phyloP scores from a whole-genome alignment of 2,329 filamentous ascomycete species.

The Dactylellina sp. region DNA sequence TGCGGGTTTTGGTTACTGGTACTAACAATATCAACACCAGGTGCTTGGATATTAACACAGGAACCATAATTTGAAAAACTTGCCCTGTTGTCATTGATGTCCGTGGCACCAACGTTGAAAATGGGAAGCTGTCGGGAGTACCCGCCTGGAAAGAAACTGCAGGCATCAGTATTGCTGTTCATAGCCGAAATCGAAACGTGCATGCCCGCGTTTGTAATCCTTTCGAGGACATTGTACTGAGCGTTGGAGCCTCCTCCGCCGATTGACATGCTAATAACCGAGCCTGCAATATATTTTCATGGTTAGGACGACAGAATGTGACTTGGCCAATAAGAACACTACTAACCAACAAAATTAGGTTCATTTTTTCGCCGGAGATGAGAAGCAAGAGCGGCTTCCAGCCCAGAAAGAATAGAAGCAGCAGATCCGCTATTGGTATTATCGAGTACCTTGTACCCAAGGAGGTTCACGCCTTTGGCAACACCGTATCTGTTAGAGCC shows the following conservation, averaged over 20 bases:
- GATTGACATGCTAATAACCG: slow-evolving; percentile 64
- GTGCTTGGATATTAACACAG: slow-evolving; percentile 63
- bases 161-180: slow-evolving; percentile 41
- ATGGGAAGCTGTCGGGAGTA: slow-evolving; percentile 60
- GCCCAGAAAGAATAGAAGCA: slow-evolving; percentile 24
- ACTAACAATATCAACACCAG: slow-evolving; percentile 65
- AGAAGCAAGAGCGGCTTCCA: slow-evolving; percentile 33
- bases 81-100: slow-evolving; percentile 61
- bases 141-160: slow-evolving; percentile 20
- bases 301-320: no score
- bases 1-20: slow-evolving; percentile 64
- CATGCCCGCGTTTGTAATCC: slow-evolving; percentile 30
- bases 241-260: slow-evolving; percentile 60
- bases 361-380: slow-evolving; percentile 10
- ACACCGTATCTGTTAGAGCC: slow-evolving; percentile 42
- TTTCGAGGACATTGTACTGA: slow-evolving; percentile 19
- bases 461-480: slow-evolving; percentile 43
- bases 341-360: slow-evolving; percentile 16
- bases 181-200: slow-evolving; percentile 35
- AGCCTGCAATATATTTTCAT: background rate
- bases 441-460: slow-evolving; percentile 36
- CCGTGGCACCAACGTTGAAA: slow-evolving; percentile 63
- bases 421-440: slow-evolving; percentile 10
- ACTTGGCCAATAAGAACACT: no score
- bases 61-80: slow-evolving; percentile 64